Evolutionary conservation across 2,329 filamentous ascomycete genomes (phyloP), one percentile per base, ranked within the genome.

Genomic region (Juglanconis sp.): DNA sequence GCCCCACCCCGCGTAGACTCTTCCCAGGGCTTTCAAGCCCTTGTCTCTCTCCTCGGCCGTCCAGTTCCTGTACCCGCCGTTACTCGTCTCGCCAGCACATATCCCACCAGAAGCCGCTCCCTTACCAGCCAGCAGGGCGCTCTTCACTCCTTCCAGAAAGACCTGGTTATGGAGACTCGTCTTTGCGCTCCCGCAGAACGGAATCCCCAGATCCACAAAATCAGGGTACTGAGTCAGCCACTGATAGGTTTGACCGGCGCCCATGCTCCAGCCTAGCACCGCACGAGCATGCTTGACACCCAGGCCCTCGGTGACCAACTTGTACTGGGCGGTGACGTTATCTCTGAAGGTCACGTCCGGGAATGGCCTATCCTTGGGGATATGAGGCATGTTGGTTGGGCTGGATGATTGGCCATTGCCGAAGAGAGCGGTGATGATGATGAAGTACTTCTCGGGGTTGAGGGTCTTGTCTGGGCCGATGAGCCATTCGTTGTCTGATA

Each of bases 1-100:
- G 0, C 91, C 90, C 90, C 86, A 95, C 0, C 90, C 90, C 1
- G 90, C 89, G 72, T 95, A 95, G 0, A 87, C 90, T 49, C 89
- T 80, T 0, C 83, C 89, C 59, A 94, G 83, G 0, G 90, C 90
- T 68, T 88, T 92, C 46, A 94, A 69, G 59, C 80, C 69, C 34
- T 68, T 53, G 65, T 67, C 35, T 67, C 73, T 68, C 67, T 75
- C 67, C 3, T 69, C 15, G 49, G 63, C 4, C 57, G 63, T 52
- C 68, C 56, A 24, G 56, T 63, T 50, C 52, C 58, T 55, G 17
- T 63, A 63, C 17, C 40, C 55, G 0, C 35, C 55, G 2, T 10
- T 51, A 15, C 50, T 30, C 15, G 6, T 36, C 53, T 59, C 59
- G 13, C 62, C 55, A 9, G 55, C 59, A 34, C 59, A 62, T 10